Percentiles rank a stretch among this genome's conserved stretches.
These are phyloP conservation scores for Apophysomyces elegans DNA, from an alignment of 371 early-diverging fungal genomes.

Conservation along the genomic window DNA sequence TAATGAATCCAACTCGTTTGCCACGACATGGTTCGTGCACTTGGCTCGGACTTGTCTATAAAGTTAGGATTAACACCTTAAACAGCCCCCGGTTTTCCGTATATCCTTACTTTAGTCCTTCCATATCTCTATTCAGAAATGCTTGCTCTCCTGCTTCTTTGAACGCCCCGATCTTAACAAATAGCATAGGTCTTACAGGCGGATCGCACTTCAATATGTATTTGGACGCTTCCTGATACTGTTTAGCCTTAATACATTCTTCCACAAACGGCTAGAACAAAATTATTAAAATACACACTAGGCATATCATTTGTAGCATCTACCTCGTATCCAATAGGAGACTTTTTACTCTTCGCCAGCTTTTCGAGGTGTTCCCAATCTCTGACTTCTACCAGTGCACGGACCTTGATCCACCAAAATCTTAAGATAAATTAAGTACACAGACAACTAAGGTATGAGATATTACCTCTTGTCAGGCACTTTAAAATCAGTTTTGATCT, in stretches of 20 bases:
- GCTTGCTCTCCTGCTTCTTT: conserved; percentile 84
- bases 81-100: background rate
- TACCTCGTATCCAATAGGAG: conserved; percentile 84
- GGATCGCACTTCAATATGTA: conserved; percentile 81
- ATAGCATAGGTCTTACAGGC: conserved; percentile 67
- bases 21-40: conserved; percentile 56
- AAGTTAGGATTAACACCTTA: conserved; percentile 2
- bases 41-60: conserved; percentile 56
- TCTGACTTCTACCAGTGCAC: conserved; percentile 79
- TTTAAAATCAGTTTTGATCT: conserved; percentile 82
- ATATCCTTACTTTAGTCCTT: conserved; percentile 59
- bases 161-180: conserved; percentile 76
- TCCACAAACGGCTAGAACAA: conserved; percentile 75
- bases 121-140: conserved; percentile 66
- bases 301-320: background rate
- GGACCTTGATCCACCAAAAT: conserved; percentile 87
- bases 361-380: conserved; percentile 92
- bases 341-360: conserved; percentile 76
- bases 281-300: background rate
- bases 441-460: background rate
- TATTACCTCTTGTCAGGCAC: conserved; percentile 83
- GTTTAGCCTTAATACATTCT: conserved; percentile 78
- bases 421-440: conserved; percentile 27
- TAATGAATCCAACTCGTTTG: conserved; percentile 57
- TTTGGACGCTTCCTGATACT: conserved; percentile 78